Base-by-base conservation (phyloP, 371 early-diverging fungal genomes). In the Phascolomyces articulosus region DNA sequence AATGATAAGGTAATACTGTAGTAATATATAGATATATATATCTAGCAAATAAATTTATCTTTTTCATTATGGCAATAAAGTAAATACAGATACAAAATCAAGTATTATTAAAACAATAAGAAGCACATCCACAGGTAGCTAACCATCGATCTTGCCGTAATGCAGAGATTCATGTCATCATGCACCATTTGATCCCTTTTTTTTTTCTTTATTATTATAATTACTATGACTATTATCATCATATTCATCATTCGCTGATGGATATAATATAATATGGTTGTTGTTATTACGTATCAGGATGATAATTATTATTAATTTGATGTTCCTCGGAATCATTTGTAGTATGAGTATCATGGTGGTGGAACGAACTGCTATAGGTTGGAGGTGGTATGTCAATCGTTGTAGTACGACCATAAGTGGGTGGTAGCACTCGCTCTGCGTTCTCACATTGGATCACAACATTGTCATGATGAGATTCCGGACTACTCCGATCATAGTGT, bases 11-110 rank as follows among this genome's bases (percentile, higher is more conserved):
- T n/a, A n/a, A n/a, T n/a, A n/a, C n/a, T n/a, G n/a, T n/a, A n/a
- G n/a, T n/a, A n/a, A n/a, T n/a, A n/a, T n/a, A n/a, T n/a, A n/a
- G n/a, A n/a, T n/a, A n/a, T n/a, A n/a, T n/a, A n/a, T n/a, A n/a
- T n/a, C n/a, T n/a, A n/a, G n/a, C n/a, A n/a, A n/a, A n/a, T n/a
- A n/a, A n/a, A n/a, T n/a, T n/a, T n/a, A n/a, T n/a, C n/a, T n/a
- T n/a, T n/a, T n/a, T n/a, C n/a, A n/a, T n/a, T 44, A 41, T 23
- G 58, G 58, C 58, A 58, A 40, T 9, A 58, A 16, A 18, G 40
- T 44, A 44, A 38, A 58, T 40, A 58, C 58, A 24, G 58, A 40
- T 40, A 58, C 58, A 58, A 58, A 44, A 13, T 40, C 18, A 15
- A 58, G 40, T 2, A 40, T 40, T 13, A 58, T 10, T 23, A 58